Percentiles rank a stretch among this genome's conserved stretches.
phyloP scores from a whole-genome alignment of 1,284 basidiomycete genomes.

The Leccinum cinnamomeum region DNA sequence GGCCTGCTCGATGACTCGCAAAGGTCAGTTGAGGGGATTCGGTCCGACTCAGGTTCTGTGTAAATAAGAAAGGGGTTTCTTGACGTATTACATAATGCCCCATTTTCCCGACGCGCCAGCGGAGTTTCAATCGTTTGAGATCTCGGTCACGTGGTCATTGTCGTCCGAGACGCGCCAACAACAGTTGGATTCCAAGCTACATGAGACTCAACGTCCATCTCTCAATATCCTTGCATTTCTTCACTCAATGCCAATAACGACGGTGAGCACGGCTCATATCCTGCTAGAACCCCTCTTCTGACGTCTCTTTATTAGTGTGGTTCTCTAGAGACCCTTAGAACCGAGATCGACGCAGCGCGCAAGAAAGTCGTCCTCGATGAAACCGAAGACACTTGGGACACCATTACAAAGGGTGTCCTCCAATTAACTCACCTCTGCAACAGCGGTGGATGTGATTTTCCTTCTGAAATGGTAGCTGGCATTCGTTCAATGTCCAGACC shows the following conservation, averaged over 20 bases:
- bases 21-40: slow-evolving; percentile 50
- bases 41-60: no score
- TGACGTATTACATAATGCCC: no score
- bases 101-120: no score
- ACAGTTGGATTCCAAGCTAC: slow-evolving; percentile 18
- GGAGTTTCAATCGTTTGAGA: no score
- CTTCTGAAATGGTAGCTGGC: slow-evolving; percentile 52
- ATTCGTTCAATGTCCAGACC: slow-evolving; percentile 58
- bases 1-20: slow-evolving; percentile 6
- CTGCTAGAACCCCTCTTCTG: neutral
- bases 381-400: slow-evolving; percentile 84
- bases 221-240: neutral
- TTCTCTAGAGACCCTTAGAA: slow-evolving; percentile 37
- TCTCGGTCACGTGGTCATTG: slow-evolving; percentile 11
- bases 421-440: slow-evolving; percentile 57
- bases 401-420: slow-evolving; percentile 57
- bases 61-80: no score
- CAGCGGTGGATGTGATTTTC: slow-evolving; percentile 56
- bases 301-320: slow-evolving; percentile 33
- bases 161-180: slow-evolving; percentile 24
- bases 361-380: slow-evolving; percentile 56
- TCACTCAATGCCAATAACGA: slow-evolving; percentile 34
- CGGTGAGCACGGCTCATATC: slow-evolving; percentile 9
- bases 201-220: slow-evolving; percentile 19
- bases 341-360: slow-evolving; percentile 45